Conservation (phyloP, 257 asterid species). For the Lithospermum erythrorhizon region DNA sequence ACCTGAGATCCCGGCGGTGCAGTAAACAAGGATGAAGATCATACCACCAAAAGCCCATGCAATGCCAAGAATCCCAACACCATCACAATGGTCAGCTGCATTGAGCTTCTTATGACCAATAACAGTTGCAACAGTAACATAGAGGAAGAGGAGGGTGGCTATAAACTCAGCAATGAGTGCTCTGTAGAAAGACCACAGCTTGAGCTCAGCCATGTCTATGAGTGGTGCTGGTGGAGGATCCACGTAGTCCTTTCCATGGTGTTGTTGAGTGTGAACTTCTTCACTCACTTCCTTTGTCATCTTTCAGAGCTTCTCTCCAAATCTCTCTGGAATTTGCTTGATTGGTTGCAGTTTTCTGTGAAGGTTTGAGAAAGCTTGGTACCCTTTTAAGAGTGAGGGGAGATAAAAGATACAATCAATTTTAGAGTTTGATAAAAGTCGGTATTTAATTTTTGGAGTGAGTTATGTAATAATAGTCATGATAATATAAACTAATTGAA, state of each 20-base stretch:
- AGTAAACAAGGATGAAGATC: conserved; percentile 77
- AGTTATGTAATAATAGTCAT: no score
- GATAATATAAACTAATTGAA: no score
- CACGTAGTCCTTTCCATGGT: conserved; percentile 53
- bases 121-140: conserved; percentile 63
- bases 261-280: conserved; percentile 40
- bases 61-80: conserved; percentile 75
- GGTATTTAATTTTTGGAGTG: no score
- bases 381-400: conserved; percentile 8
- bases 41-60: conserved; percentile 91
- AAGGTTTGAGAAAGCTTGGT: background rate
- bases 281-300: conserved; percentile 78
- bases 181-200: conserved; percentile 67
- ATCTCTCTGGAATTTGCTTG: background rate
- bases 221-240: conserved; percentile 87
- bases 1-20: conserved; percentile 94
- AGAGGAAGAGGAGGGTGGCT: conserved; percentile 81
- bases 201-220: conserved; percentile 45
- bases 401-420: no score
- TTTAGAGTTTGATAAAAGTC: no score
- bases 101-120: conserved; percentile 58
- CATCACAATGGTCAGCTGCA: conserved; percentile 55
- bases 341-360: no score
- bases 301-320: background rate
- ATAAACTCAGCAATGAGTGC: no score